Percentiles rank a stretch among this genome's conserved stretches.
These are phyloP conservation scores for Hanseniaspora mollemarum DNA, from an alignment of 805 yeast genomes.

Conservation along the genomic window DNA sequence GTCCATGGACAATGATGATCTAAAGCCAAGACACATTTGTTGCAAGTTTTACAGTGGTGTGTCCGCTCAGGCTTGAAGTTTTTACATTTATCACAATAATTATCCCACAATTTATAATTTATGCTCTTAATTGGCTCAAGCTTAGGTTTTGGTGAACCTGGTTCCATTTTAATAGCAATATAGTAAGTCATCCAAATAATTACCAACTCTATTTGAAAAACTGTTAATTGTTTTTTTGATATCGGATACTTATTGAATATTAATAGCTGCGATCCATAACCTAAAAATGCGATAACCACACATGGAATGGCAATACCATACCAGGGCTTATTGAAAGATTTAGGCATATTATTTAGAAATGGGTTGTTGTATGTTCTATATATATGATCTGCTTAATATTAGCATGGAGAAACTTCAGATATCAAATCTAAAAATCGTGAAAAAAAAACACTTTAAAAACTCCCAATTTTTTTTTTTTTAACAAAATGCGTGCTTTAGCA, in stretches of 20 bases:
- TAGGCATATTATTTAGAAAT: slow-evolving; percentile 1
- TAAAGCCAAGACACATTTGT: slow-evolving; percentile 69
- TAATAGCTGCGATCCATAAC: slow-evolving; percentile 50
- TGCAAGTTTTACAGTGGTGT: slow-evolving; percentile 76
- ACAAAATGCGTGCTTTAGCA: no score
- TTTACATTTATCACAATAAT: slow-evolving; percentile 65
- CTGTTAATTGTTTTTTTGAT: slow-evolving; percentile 30
- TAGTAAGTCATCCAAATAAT: slow-evolving; percentile 66
- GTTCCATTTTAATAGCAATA: slow-evolving; percentile 51
- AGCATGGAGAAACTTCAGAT: no score
- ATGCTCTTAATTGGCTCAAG: slow-evolving; percentile 31
- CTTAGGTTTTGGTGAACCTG: slow-evolving; percentile 55
- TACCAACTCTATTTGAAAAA: slow-evolving; percentile 38
- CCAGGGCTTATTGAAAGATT: slow-evolving; percentile 32
- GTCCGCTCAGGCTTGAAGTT: slow-evolving; percentile 67
- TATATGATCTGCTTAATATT: no score
- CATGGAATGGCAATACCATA: slow-evolving; percentile 52
- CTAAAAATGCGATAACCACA: slow-evolving; percentile 44
- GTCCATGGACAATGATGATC: slow-evolving; percentile 97
- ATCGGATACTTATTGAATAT: slow-evolving; percentile 40
- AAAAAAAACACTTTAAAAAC: no score
- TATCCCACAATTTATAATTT: slow-evolving; percentile 41
- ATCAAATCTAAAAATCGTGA: no score
- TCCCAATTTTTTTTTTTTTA: no score
- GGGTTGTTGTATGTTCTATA: no score